phyloP scores from a whole-genome alignment of 2,329 filamentous ascomycete genomes.

The Herpotrichia juniperi region DNA sequence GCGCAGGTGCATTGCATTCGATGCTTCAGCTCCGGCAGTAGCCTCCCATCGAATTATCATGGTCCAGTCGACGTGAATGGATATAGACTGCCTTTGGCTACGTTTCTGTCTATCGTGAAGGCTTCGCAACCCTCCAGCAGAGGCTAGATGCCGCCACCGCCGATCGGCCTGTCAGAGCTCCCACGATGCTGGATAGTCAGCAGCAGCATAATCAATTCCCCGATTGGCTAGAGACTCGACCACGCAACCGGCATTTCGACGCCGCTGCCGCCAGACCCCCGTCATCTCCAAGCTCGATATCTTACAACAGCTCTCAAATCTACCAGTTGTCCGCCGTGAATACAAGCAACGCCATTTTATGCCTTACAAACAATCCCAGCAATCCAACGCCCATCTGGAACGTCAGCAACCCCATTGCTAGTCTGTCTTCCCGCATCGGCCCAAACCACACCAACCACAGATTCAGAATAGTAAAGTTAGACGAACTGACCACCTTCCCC shows the following conservation, averaged over 20 bases:
- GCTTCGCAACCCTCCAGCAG: no score
- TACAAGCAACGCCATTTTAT: constrained; percentile 83
- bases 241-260: background rate
- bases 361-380: constrained; percentile 83
- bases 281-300: constrained; percentile 6
- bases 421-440: constrained; percentile 82
- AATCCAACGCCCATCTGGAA: constrained; percentile 79
- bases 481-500: constrained; percentile 77
- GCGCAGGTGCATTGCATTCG: no score
- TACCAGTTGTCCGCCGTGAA: constrained; percentile 84
- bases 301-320: background rate
- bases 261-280: constrained; percentile 6
- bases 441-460: constrained; percentile 96
- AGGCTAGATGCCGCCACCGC: no score
- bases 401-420: constrained; percentile 79
- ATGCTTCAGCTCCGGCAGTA: no score
- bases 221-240: constrained; percentile 16
- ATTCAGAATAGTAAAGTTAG: constrained; percentile 92
- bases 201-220: constrained; percentile 6
- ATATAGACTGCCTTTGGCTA: no score
- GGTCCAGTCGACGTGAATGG: no score
- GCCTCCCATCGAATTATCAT: no score
- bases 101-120: no score
- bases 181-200: constrained; percentile 5
- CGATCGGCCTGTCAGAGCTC: background rate